Evolutionary conservation across 768 basidiomycete genomes (phyloP), one percentile per base, ranked within the genome.

Genomic region (Pilatotrama ljubarskyi): DNA sequence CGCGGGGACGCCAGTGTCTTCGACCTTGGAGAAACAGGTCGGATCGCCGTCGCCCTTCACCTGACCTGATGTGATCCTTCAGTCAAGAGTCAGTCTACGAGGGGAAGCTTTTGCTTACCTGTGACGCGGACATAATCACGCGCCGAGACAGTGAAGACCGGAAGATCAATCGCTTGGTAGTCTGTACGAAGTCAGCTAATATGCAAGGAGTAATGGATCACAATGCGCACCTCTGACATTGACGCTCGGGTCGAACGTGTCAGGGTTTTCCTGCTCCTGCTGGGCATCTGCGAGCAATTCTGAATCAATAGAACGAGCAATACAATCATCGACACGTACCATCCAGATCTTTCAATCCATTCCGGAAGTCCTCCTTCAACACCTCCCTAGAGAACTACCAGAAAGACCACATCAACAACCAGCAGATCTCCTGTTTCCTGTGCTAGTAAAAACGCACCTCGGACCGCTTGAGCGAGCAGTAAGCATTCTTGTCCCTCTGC

Each of bases 71-170:
- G n/a, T 15, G 11, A 26, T 15, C 10, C 35, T 24, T 58, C n/a
- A 20, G 32, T n/a, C n/a, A n/a, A n/a, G n/a, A n/a, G n/a, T n/a
- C n/a, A n/a, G n/a, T n/a, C n/a, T n/a, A n/a, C n/a, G n/a, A n/a
- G n/a, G n/a, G n/a, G n/a, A n/a, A n/a, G n/a, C n/a, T n/a, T n/a
- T n/a, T 36, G 69, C 63, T 40, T 77, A 81, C 80, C 74, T 42
- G 78, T 84, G 22, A 86, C 67, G 41, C 84, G 74, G 17, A 84
- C 77, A 62, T 87, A 86, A 68, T 87, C 84, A 17, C 84, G 78
- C 40, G 82, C 78, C 0, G 85, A 86, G 57, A 77, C 80, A 17
- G 83, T 84, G 69, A 86, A 86, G 11, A 85, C 84, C 2, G 85
- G 85, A 4, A 87, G 78, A 59, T 86, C 76, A 53, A 86, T 85